A percentile compares a stretch with the other conserved stretches of the same genome.
phyloP scores from a whole-genome alignment of 805 yeast genomes.

The Pichia ethanolica region DNA sequence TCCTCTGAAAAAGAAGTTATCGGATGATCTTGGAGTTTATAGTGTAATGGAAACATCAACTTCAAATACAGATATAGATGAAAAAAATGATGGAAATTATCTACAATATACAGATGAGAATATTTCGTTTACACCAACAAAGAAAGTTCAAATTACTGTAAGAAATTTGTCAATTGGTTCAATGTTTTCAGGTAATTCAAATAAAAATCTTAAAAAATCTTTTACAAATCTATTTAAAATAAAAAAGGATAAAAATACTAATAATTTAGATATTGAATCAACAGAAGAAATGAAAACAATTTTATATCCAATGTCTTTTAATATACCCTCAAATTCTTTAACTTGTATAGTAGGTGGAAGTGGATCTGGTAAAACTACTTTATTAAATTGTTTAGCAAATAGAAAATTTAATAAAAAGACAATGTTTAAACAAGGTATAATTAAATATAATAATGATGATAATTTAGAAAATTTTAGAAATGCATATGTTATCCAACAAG shows the following conservation, averaged over 20 bases:
- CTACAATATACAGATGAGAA: constrained; percentile 3
- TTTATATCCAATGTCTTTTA: constrained; percentile 47
- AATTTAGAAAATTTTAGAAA: constrained; percentile 27
- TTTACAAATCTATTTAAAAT: not conserved
- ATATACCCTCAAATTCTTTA: constrained; percentile 51
- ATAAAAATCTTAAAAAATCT: not conserved
- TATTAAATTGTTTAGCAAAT: constrained; percentile 59
- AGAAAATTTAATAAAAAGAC: constrained; percentile 31
- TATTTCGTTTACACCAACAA: constrained; percentile 22
- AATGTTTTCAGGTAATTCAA: not conserved
- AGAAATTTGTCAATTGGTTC: constrained; percentile 20
- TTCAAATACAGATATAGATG: not conserved
- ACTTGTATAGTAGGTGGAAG: constrained; percentile 85
- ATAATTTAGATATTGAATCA: constrained; percentile 16
- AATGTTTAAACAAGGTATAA: constrained; percentile 30
- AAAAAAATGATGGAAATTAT: not conserved
- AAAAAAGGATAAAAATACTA: not conserved
- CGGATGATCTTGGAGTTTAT: no score
- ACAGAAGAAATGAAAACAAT: constrained; percentile 28
- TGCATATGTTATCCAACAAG: constrained; percentile 74
- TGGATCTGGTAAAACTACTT: constrained; percentile 81
- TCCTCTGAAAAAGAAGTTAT: no score
- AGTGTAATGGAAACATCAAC: no score
- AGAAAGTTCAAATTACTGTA: constrained; percentile 20
- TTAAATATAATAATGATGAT: constrained; percentile 34